Percentiles rank a stretch among this genome's conserved stretches.
These are phyloP conservation scores for Candida yuanshanica DNA, from an alignment of 805 yeast genomes.

Conservation along the genomic window DNA sequence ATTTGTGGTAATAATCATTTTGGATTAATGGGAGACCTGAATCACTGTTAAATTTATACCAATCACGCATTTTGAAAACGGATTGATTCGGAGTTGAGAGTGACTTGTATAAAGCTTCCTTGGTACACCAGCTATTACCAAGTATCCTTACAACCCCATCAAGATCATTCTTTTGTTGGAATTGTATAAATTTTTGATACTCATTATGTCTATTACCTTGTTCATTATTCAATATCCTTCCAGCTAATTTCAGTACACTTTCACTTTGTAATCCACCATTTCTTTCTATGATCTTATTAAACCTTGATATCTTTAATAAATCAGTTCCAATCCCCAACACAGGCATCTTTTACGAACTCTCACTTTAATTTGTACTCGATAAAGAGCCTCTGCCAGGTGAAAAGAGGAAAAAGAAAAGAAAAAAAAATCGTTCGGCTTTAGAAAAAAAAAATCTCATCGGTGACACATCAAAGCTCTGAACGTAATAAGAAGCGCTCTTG, in stretches of 20 bases:
- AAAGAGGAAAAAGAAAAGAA: no score
- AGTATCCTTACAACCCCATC: slow-evolving; percentile 31
- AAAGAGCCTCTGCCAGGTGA: no score
- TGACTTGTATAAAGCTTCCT: slow-evolving; percentile 69
- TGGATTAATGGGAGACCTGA: slow-evolving; percentile 37
- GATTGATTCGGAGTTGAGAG: slow-evolving; percentile 44
- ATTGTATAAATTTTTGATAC: slow-evolving; percentile 28
- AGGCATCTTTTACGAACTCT: no score
- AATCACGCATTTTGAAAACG: slow-evolving; percentile 48
- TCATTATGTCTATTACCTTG: slow-evolving; percentile 20
- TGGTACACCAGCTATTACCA: slow-evolving; percentile 65
- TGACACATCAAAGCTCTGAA: no score
- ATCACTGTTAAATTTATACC: slow-evolving; percentile 44
- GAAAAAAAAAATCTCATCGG: no score
- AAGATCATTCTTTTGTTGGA: slow-evolving; percentile 15
- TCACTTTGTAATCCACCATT: background rate
- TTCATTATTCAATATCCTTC: background rate
- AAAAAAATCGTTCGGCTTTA: no score
- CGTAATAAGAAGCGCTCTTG: no score
- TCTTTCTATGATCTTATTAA: background rate
- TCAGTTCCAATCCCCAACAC: background rate
- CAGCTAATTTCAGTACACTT: background rate
- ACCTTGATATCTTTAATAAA: background rate
- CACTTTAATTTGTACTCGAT: no score
- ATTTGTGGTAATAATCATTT: slow-evolving; percentile 29